These are phyloP conservation scores for Apiotrichum mycotoxinovorans DNA, from an alignment of 1,284 basidiomycete species.

Conservation along the genomic window DNA sequence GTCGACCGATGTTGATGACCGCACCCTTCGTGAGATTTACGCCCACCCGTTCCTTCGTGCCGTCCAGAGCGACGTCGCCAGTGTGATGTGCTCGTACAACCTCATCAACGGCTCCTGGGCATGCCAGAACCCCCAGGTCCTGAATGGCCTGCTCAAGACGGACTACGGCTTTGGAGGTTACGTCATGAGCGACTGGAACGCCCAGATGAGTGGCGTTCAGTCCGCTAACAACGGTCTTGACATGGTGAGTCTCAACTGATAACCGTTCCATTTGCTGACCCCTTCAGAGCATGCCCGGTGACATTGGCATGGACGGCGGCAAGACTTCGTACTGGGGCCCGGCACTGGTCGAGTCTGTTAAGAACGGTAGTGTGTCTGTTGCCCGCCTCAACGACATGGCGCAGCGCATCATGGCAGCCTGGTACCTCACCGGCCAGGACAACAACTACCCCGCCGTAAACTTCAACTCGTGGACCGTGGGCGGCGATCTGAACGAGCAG, in stretches of 20 bases:
- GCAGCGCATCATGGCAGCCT: conserved; percentile 30
- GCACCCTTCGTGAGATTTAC: conserved; percentile 31
- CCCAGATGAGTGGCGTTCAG: background rate
- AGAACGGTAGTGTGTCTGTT: conserved; percentile 26
- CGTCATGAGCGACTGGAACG: conserved; percentile 39
- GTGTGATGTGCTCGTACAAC: conserved; percentile 71
- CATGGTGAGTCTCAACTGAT: background rate
- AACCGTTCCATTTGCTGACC: too few species aligned
- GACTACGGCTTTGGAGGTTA: conserved; percentile 62
- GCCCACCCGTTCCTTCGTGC: conserved; percentile 58
- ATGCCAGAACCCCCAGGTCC: conserved; percentile 60
- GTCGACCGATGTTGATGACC: conserved; percentile 24
- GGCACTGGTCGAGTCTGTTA: conserved; percentile 24
- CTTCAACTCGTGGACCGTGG: conserved; percentile 17
- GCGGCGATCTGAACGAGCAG: conserved; percentile 54
- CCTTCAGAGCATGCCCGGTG: conserved; percentile 52
- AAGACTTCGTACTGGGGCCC: conserved; percentile 16
- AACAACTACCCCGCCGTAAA: conserved; percentile 22
- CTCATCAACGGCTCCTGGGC: conserved; percentile 60
- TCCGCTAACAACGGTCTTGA: background rate
- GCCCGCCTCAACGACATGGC: conserved; percentile 36
- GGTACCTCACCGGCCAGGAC: conserved; percentile 35
- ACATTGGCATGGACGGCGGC: conserved; percentile 16
- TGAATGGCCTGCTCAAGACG: conserved; percentile 68
- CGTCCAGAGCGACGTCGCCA: conserved; percentile 65